Percentiles rank a stretch among this genome's conserved stretches.
Evolutionary conservation across 1,284 basidiomycete species (phyloP).

Genomic region (Porodaedalea pini): DNA sequence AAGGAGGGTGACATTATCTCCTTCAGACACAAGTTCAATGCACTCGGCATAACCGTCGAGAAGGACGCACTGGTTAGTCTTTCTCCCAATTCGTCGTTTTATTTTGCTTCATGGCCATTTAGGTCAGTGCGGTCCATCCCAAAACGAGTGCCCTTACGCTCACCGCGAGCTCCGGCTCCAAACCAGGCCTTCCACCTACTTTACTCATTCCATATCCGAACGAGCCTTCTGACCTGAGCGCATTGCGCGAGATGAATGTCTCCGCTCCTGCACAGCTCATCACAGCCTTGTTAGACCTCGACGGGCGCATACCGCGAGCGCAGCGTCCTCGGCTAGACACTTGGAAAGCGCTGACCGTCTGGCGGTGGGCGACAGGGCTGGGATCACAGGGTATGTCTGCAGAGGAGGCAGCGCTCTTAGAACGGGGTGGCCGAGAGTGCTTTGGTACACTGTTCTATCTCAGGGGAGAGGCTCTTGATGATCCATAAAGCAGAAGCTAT

Average conservation of each 20-base stretch:
- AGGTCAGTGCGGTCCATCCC: constrained; percentile 46
- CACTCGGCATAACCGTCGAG: constrained; percentile 38
- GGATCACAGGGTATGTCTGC: neutral
- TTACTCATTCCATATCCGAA: constrained; percentile 31
- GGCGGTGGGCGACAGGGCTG: constrained; percentile 8
- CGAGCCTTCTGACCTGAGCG: neutral
- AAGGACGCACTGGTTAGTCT: constrained; percentile 49
- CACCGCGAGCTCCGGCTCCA: constrained; percentile 37
- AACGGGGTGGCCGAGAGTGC: constrained; percentile 12
- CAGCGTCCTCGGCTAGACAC: neutral
- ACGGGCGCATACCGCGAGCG: constrained; percentile 11
- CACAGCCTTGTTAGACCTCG: constrained; percentile 11
- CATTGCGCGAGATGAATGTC: constrained; percentile 11
- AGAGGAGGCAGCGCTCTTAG: constrained; percentile 11
- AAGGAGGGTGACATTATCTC: constrained; percentile 50
- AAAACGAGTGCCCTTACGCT: constrained; percentile 40
- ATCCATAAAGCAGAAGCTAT: neutral
- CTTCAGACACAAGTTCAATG: constrained; percentile 44
- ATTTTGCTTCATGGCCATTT: neutral
- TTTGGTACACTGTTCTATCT: constrained; percentile 19
- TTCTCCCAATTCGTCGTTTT: neutral
- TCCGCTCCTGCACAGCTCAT: constrained; percentile 1
- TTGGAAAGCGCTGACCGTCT: constrained; percentile 10
- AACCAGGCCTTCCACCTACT: constrained; percentile 34
- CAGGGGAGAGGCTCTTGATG: constrained; percentile 10